These are phyloP conservation scores for Hyphodiscus hymeniophilus DNA, from an alignment of 495 filamentous ascomycete species.

Conservation along the genomic window DNA sequence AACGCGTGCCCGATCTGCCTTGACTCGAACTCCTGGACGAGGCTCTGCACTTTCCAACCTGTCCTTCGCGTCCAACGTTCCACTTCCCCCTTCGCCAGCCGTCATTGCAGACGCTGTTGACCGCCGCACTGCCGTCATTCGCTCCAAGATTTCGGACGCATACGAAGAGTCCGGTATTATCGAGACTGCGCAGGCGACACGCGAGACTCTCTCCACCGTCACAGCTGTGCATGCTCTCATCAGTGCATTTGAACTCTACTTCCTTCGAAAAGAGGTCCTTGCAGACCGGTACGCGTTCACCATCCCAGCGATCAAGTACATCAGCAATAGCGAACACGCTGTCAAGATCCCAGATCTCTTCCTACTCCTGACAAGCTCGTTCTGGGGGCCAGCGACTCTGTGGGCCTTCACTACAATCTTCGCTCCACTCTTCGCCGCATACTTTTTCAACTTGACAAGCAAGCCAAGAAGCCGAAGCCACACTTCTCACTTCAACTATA, in stretches of 20 bases:
- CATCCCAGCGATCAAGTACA: conserved; percentile 49
- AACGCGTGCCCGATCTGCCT: conserved; percentile 30
- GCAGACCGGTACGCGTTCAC: conserved; percentile 63
- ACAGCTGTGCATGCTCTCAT: conserved; percentile 55
- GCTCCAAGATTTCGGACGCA: conserved; percentile 38
- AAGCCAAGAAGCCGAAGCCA: conserved; percentile 25
- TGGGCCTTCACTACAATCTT: conserved; percentile 68
- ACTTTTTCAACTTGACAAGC: conserved; percentile 76
- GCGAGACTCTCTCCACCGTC: conserved; percentile 62
- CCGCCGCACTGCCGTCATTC: conserved; percentile 55
- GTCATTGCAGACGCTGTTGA: conserved; percentile 80
- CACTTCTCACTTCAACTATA: conserved; percentile 32
- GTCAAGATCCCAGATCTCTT: conserved; percentile 77
- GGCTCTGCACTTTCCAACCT: conserved; percentile 36
- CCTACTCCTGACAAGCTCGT: conserved; percentile 60
- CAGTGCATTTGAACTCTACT: conserved; percentile 54
- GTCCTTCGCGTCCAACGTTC: conserved; percentile 36
- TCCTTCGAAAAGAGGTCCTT: conserved; percentile 52
- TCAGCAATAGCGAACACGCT: conserved; percentile 38
- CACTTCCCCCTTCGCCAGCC: conserved; percentile 76
- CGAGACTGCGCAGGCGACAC: conserved; percentile 47
- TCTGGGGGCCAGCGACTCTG: conserved; percentile 75
- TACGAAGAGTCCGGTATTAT: conserved; percentile 42
- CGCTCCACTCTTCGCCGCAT: conserved; percentile 62
- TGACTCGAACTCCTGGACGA: conserved; percentile 50